A percentile compares a stretch with the other conserved stretches of the same genome.
Conservation (phyloP, 306 rosid genomes). For the Cucurbita maxima region DNA sequence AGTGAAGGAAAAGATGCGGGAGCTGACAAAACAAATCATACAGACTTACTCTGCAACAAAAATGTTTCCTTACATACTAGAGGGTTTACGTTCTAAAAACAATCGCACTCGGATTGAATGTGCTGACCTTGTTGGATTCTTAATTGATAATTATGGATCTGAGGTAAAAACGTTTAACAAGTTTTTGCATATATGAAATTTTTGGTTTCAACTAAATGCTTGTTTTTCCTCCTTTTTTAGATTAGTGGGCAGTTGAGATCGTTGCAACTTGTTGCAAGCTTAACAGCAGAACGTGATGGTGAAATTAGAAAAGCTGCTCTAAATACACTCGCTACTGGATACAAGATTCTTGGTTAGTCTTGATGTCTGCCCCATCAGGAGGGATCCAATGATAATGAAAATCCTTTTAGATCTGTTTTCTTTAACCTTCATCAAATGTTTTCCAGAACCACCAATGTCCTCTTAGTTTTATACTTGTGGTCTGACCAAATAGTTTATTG, state of each 20-base stretch:
- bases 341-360: slow-evolving; percentile 88
- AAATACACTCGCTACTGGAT: slow-evolving; percentile 87
- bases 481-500: not conserved
- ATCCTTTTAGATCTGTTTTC: not conserved
- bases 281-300: slow-evolving; percentile 94
- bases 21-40: slow-evolving; percentile 74
- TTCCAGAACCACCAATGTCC: not conserved
- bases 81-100: slow-evolving; percentile 96
- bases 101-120: slow-evolving; percentile 92
- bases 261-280: slow-evolving; percentile 86
- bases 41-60: slow-evolving; percentile 59
- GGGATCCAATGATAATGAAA: not conserved
- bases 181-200: not conserved
- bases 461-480: not conserved
- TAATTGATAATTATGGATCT: slow-evolving; percentile 70
- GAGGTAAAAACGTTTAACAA: slow-evolving; percentile 38
- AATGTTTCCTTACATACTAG: slow-evolving; percentile 82
- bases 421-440: not conserved
- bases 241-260: slow-evolving; percentile 85
- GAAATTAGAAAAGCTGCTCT: slow-evolving; percentile 94
- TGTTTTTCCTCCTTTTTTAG: slow-evolving; percentile 23
- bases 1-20: slow-evolving; percentile 90
- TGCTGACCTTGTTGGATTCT: slow-evolving; percentile 81
- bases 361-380: not conserved
- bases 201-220: not conserved